Conservation (phyloP, 371 early-diverging fungal species). For the Lichtheimia corymbifera region DNA sequence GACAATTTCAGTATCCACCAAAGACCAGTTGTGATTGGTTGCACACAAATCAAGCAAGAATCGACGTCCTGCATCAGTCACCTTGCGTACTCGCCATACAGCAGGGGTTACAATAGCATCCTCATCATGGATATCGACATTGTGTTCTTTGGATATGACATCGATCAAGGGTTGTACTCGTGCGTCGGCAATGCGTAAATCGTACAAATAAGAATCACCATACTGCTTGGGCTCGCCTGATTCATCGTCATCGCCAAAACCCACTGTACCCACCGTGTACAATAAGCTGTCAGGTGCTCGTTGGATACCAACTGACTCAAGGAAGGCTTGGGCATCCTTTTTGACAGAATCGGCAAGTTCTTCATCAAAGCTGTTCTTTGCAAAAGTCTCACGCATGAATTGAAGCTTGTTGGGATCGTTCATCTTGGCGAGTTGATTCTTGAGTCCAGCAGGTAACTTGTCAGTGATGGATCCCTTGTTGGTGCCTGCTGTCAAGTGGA, state of each 20-base stretch:
- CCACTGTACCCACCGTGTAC: slow-evolving; percentile 15
- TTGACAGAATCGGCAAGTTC: slow-evolving; percentile 8
- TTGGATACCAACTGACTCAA: slow-evolving; percentile 19
- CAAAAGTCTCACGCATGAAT: slow-evolving; percentile 24
- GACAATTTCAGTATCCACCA: slow-evolving; percentile 39
- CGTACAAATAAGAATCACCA: slow-evolving; percentile 43
- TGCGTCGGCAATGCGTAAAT: slow-evolving; percentile 26
- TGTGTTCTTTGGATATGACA: slow-evolving; percentile 13
- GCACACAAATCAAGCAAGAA: slow-evolving; percentile 25
- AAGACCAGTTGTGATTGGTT: slow-evolving; percentile 39
- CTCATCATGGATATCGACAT: slow-evolving; percentile 4
- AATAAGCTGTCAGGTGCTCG: slow-evolving; percentile 10
- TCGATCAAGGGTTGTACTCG: slow-evolving; percentile 26
- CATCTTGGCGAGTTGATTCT: slow-evolving; percentile 32
- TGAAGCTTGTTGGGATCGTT: slow-evolving; percentile 34
- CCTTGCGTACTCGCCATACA: slow-evolving; percentile 22
- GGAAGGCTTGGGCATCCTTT: slow-evolving; percentile 13
- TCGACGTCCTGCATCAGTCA: slow-evolving; percentile 16
- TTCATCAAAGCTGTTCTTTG: slow-evolving; percentile 32
- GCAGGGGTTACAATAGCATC: slow-evolving; percentile 23
- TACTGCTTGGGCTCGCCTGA: slow-evolving; percentile 35
- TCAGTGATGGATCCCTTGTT: slow-evolving; percentile 13
- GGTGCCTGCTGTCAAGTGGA: slow-evolving; percentile 38
- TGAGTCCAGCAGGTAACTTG: slow-evolving; percentile 41
- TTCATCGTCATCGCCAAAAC: slow-evolving; percentile 31